Evolutionary conservation across 352 stramenopile species (phyloP).

Genomic region (Phytophthora multivora): DNA sequence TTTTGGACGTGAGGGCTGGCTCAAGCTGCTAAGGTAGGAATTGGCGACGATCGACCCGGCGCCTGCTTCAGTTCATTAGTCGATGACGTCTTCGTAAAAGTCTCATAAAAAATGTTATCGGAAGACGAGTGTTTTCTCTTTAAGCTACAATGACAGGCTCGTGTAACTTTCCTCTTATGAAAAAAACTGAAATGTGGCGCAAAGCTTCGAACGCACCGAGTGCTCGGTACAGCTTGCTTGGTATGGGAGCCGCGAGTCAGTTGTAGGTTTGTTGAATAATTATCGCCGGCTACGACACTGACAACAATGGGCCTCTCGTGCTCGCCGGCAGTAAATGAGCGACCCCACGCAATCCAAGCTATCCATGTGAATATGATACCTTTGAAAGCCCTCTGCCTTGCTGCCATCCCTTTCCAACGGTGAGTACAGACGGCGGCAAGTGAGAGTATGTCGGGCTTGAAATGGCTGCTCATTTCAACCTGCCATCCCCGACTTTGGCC

Average conservation of each 20-base stretch:
- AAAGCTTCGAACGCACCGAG: too few relatives aligned
- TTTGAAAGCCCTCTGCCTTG: background rate
- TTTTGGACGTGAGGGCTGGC: slow-evolving; percentile 3
- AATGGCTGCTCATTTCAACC: slow-evolving; percentile 24
- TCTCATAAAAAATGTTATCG: slow-evolving; percentile 27
- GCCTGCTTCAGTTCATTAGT: slow-evolving; percentile 10
- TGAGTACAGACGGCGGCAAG: slow-evolving; percentile 2
- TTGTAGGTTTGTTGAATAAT: slow-evolving; percentile 16
- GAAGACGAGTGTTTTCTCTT: slow-evolving; percentile 20
- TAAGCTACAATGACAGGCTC: background rate
- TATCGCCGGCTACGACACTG: slow-evolving; percentile 12
- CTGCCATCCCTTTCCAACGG: slow-evolving; percentile 7
- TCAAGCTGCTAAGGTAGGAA: background rate
- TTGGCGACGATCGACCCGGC: slow-evolving; percentile 7
- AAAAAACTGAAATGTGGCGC: too few relatives aligned
- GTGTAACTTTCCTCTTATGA: too few relatives aligned
- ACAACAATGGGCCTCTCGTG: slow-evolving; percentile 7
- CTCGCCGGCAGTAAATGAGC: slow-evolving; percentile 10
- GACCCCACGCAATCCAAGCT: background rate
- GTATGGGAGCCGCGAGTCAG: background rate
- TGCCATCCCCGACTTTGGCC: slow-evolving; percentile 23
- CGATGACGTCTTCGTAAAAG: slow-evolving; percentile 23
- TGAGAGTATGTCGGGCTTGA: background rate
- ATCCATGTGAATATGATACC: background rate
- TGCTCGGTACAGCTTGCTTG: background rate